Conservation (phyloP, 768 basidiomycete genomes). For the Mycena alexandri region DNA sequence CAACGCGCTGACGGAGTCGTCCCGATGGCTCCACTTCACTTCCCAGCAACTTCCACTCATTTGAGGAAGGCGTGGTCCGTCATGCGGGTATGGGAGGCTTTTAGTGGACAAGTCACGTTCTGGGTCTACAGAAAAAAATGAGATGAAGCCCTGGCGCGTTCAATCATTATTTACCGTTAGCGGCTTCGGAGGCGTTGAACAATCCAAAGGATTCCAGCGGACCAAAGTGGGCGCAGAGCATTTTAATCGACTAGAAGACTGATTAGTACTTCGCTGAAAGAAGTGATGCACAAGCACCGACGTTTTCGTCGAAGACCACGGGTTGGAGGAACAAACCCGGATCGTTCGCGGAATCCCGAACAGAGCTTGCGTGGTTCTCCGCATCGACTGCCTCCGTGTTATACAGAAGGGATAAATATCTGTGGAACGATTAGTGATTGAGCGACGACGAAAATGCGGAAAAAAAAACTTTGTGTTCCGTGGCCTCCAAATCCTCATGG, state of each 20-base stretch:
- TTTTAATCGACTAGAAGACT: conserved; percentile 59
- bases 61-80: conserved; percentile 61
- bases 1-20: conserved; percentile 80
- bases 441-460: conserved; percentile 40
- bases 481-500: conserved; percentile 73
- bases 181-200: conserved; percentile 39
- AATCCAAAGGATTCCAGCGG: conserved; percentile 67
- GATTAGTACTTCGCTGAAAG: not conserved
- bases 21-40: conserved; percentile 83
- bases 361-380: conserved; percentile 45
- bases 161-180: conserved; percentile 34
- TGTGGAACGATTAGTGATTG: conserved; percentile 30
- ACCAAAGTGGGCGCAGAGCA: conserved; percentile 72
- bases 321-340: conserved; percentile 64
- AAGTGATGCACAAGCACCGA: conserved; percentile 41
- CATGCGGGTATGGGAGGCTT: conserved; percentile 55
- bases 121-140: conserved; percentile 15
- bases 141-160: not conserved
- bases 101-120: conserved; percentile 1
- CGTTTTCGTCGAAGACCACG: conserved; percentile 71
- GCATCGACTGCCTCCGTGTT: conserved; percentile 66
- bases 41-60: conserved; percentile 81
- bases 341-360: conserved; percentile 41
- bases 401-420: conserved; percentile 62
- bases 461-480: conserved; percentile 63